phyloP scores from a whole-genome alignment of 805 yeast genomes.

The Cyberlindnera sargentensis region DNA sequence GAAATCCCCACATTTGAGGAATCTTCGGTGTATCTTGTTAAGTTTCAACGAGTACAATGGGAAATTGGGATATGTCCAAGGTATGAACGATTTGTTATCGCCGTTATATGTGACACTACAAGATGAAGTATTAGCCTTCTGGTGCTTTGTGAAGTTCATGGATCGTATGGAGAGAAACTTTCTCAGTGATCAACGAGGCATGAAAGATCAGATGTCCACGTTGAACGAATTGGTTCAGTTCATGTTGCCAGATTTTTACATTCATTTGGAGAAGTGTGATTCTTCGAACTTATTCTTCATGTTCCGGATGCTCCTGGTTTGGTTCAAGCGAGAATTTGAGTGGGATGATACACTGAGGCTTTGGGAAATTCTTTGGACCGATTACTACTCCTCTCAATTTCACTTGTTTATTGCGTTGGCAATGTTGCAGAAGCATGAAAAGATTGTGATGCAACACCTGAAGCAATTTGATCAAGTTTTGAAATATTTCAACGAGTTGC shows the following conservation, averaged over 20 bases:
- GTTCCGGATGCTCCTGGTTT: constrained; percentile 89
- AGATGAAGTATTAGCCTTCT: constrained; percentile 77
- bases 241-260: constrained; percentile 78
- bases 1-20: constrained; percentile 65
- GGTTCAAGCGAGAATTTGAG: constrained; percentile 88
- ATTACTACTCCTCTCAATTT: constrained; percentile 78
- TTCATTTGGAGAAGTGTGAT: constrained; percentile 81
- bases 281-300: constrained; percentile 88
- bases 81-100: constrained; percentile 90
- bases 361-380: constrained; percentile 95
- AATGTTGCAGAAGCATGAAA: constrained; percentile 80
- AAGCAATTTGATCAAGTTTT: constrained; percentile 83
- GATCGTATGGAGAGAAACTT: constrained; percentile 93
- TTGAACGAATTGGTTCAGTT: constrained; percentile 82
- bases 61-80: constrained; percentile 93
- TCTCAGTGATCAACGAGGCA: constrained; percentile 86
- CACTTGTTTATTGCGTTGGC: constrained; percentile 85
- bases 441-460: constrained; percentile 67
- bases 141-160: constrained; percentile 88
- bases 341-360: constrained; percentile 69
- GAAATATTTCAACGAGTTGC: constrained; percentile 86
- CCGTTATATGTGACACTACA: constrained; percentile 63
- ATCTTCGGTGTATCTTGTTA: constrained; percentile 68
- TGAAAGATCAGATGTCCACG: constrained; percentile 80
- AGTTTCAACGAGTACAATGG: constrained; percentile 81